Base-by-base conservation (phyloP, 192 early-diverging fungal species). In the Coemansia sp. region DNA sequence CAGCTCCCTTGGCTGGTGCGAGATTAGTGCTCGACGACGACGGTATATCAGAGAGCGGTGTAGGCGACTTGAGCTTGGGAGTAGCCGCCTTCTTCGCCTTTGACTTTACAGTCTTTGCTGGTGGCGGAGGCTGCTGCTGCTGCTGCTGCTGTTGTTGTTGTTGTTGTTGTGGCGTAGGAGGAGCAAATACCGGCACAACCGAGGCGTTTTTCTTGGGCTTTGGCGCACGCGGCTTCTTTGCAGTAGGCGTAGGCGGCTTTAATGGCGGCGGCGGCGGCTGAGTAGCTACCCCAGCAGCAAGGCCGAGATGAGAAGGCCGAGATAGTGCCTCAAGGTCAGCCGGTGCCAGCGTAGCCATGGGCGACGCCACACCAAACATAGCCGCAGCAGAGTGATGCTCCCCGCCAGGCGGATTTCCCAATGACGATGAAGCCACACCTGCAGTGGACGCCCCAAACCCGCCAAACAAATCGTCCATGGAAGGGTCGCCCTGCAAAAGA, bases 11-110 rank as follows among this genome's bases (percentile, higher is more conserved):
- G 24, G 21, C 56, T 24, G 40, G 10, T n/a, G 46, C n/a, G 6
- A 50, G 18, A 56, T 28, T 56, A 7, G 23, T 7, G 16, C 8
- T 31, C 7, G 53, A 56, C 8, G 28, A 56, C 10, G 53, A 35
- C 8, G 28, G 33, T 11, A 51, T 7, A 13, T 51, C 48, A 2
- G 73, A 45, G 42, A 73, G 67, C n/a, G 78, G 78, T 0, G 78
- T 74, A 0, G 78, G 78, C 34, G 77, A 80, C 66, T 74, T 74
- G 62, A 80, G 62, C 35, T 80, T 80, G 23, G 77, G 77, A 21
- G 77, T 80, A 0, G 71, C 71, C 5, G 67, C 71, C 61, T 73
- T 74, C 20, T 66, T 66, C 3, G 57, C 38, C 50, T 63, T 67
- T 16, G 71, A 1, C 39, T 76, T 76, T 16, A 40, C 21, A 5